Percentiles rank a stretch among this genome's conserved stretches.
phyloP scores from a whole-genome alignment of 2,329 filamentous ascomycete genomes.

The Calonectria ilicicola region DNA sequence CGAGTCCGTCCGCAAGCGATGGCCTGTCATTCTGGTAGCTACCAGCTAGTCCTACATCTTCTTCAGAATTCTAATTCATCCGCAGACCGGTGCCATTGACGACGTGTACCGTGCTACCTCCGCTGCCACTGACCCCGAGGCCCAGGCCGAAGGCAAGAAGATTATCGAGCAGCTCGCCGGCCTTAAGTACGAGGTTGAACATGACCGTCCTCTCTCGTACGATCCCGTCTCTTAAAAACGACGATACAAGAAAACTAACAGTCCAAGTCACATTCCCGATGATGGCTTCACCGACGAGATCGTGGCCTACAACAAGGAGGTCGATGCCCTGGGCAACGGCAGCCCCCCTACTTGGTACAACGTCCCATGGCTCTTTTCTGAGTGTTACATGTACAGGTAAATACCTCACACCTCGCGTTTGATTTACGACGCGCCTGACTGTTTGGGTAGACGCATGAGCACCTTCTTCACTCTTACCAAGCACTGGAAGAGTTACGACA shows the following conservation, averaged over 20 bases:
- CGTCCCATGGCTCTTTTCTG: constrained; percentile 88
- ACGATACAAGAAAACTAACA: constrained; percentile 17
- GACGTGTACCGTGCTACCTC: constrained; percentile 85
- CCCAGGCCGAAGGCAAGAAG: constrained; percentile 83
- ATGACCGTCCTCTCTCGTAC: constrained; percentile 83
- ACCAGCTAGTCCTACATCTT: not conserved
- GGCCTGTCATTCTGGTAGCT: constrained; percentile 90
- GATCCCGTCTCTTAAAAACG: constrained; percentile 35
- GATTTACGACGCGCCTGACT: not conserved
- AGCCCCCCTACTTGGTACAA: constrained; percentile 80
- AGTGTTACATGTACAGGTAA: constrained; percentile 93
- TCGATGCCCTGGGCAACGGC: constrained; percentile 73
- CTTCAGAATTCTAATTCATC: not conserved
- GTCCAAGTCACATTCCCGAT: constrained; percentile 75
- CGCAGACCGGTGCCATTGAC: constrained; percentile 89
- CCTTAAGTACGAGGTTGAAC: constrained; percentile 95
- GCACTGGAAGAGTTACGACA: constrained; percentile 91
- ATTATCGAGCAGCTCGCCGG: constrained; percentile 83
- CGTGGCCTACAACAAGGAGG: constrained; percentile 85
- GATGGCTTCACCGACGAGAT: constrained; percentile 87
- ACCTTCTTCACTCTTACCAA: constrained; percentile 81
- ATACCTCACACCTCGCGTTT: not conserved
- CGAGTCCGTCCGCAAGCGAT: constrained; percentile 85
- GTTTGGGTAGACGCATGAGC: constrained; percentile 73
- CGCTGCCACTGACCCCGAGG: constrained; percentile 70